Percentiles rank a stretch among this genome's conserved stretches.
phyloP scores from a whole-genome alignment of 140 eudicot genomes.

The Stevia rebaudiana region DNA sequence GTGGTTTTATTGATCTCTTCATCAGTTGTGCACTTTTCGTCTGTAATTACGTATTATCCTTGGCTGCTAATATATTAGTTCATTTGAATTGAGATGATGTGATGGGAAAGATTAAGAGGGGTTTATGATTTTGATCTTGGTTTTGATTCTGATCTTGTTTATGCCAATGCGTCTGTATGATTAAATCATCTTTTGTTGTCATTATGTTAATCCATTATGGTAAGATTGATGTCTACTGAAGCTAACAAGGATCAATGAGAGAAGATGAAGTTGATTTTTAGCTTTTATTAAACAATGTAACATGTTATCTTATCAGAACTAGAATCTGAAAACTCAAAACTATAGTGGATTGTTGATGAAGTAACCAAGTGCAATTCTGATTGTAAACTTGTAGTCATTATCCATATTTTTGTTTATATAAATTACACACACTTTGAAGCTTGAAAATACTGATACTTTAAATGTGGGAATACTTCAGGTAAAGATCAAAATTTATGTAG shows the following conservation, averaged over 20 bases:
- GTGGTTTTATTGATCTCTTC: background rate
- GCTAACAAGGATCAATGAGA: background rate
- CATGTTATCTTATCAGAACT: conserved; percentile 5
- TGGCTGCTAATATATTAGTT: background rate
- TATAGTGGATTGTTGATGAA: background rate
- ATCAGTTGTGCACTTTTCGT: background rate
- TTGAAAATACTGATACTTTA: background rate
- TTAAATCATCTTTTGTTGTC: background rate
- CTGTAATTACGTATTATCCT: background rate
- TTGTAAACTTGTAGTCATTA: conserved; percentile 8
- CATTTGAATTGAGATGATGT: conserved; percentile 4
- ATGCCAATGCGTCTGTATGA: background rate
- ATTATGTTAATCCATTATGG: background rate
- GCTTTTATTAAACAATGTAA: background rate
- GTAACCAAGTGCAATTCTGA: conserved; percentile 1
- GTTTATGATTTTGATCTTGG: background rate
- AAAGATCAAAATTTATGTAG: conserved; percentile 41
- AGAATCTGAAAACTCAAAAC: background rate
- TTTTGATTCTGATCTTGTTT: background rate
- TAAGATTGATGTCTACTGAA: background rate
- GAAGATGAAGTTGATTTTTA: background rate
- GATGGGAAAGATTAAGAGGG: background rate
- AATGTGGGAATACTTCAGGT: conserved; percentile 38
- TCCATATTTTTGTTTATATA: background rate
- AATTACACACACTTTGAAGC: background rate